These are phyloP conservation scores for Bruguiera gymnorhiza DNA, from an alignment of 345 rosid genomes.

Conservation along the genomic window DNA sequence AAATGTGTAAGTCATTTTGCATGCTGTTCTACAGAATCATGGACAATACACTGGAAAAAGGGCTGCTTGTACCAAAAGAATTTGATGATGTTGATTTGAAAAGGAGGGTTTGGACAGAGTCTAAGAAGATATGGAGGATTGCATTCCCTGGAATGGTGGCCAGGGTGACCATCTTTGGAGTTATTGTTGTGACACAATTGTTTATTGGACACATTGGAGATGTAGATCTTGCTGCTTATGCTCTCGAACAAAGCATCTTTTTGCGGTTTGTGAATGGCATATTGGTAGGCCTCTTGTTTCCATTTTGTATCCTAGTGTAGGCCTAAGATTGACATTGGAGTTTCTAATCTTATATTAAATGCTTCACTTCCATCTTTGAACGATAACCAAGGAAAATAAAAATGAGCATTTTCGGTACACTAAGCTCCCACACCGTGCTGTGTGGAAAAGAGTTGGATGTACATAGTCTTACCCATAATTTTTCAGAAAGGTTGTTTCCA, in stretches of 20 bases:
- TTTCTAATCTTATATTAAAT: background rate
- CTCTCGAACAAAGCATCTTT: constrained; percentile 27
- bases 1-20: background rate
- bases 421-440: no score
- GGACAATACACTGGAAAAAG: constrained; percentile 16
- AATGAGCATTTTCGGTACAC: no score
- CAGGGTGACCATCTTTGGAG: constrained; percentile 24
- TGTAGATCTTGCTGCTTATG: constrained; percentile 35
- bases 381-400: no score
- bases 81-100: background rate
- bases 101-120: constrained; percentile 24
- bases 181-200: constrained; percentile 11
- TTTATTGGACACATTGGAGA: constrained; percentile 37
- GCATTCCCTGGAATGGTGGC: constrained; percentile 31
- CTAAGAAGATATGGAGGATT: constrained; percentile 36
- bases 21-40: background rate
- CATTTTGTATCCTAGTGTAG: background rate
- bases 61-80: constrained; percentile 20
- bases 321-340: no score
- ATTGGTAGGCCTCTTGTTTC: constrained; percentile 12
- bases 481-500: no score
- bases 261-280: constrained; percentile 31
- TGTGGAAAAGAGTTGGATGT: no score
- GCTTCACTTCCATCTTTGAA: background rate
- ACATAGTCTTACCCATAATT: no score